Base-by-base conservation (phyloP, 495 filamentous ascomycete genomes). In the Ramalina peruviana region DNA sequence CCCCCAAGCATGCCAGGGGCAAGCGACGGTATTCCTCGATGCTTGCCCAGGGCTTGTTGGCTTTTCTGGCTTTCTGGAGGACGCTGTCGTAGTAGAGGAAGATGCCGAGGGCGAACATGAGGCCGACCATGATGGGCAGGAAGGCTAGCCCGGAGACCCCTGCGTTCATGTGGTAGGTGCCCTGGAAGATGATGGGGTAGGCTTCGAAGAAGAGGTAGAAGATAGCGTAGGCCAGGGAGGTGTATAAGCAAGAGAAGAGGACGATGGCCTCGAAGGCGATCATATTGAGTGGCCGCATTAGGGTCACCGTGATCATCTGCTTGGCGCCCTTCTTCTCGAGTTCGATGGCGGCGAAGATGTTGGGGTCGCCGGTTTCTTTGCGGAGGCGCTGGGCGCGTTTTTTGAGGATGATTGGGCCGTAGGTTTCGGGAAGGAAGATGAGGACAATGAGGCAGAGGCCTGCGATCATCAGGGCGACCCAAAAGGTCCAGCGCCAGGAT, bases 131-230 rank as follows among this genome's bases (percentile, higher is more conserved):
- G 12, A 72, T 61, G 6, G 68, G 67, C 27, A 73, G 60, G 50
- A 67, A 68, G 11, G 65, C 62, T 11, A 74, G 59, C 15, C 69
- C 69, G n/a, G 68, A 63, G 0, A 54, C 56, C 11, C 68, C 60
- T 6, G 67, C 54, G 36, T 56, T 59, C 39, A 73, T 67, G 16
- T 63, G 36, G n/a, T 52, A 60, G 41, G 38, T 36, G 58, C 70
- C 72, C 61, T 75, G 63, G 59, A 81, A 85, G 39, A 83, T 80
- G 13, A 84, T 66, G 3, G 82, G 82, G 58, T 75, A 85, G 11
- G 76, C 74, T 49, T 84, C 74, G 46, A 86, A 85, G 53, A 76
- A 83, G 45, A 87, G 77, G 61, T 85, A 59, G 54, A 89, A 88
- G 30, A 88, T 82, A 6, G 75, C 76, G 59, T 87, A 88, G 13